These are phyloP conservation scores for Aspergillus fumigatiaffinis DNA, from an alignment of 2,329 filamentous ascomycete species.

Conservation along the genomic window DNA sequence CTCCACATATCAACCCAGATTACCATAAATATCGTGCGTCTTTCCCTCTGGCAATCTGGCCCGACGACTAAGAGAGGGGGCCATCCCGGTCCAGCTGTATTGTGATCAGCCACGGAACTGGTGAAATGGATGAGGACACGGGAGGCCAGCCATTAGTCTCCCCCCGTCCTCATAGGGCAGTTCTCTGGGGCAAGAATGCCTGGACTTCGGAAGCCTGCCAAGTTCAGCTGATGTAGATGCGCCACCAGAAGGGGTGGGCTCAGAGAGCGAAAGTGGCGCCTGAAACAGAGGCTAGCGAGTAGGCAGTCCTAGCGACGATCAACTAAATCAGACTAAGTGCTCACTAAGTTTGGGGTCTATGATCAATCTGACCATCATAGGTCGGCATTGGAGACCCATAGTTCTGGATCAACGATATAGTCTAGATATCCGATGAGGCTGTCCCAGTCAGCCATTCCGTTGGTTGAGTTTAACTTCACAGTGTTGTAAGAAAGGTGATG, in stretches of 20 bases:
- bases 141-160: not conserved
- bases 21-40: not conserved
- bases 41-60: not conserved
- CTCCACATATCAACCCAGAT: not conserved
- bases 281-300: slow-evolving; percentile 15
- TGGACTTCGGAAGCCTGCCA: slow-evolving; percentile 10
- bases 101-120: slow-evolving; percentile 22
- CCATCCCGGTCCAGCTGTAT: slow-evolving; percentile 18
- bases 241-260: slow-evolving; percentile 16
- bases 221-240: slow-evolving; percentile 21
- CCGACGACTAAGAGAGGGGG: slow-evolving; percentile 1
- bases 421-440: not conserved
- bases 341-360: not conserved
- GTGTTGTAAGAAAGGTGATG: no score
- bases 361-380: not conserved
- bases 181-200: slow-evolving; percentile 12
- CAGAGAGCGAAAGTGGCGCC: slow-evolving; percentile 7
- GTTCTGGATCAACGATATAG: not conserved
- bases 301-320: slow-evolving; percentile 10
- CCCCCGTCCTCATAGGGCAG: slow-evolving; percentile 13
- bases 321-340: not conserved
- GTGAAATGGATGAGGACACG: slow-evolving; percentile 11
- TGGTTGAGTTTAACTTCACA: no score
- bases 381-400: not conserved
- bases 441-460: not conserved